Percentiles rank a stretch among this genome's conserved stretches.
Evolutionary conservation across 2,329 filamentous ascomycete species (phyloP).

Genomic region (Stylonectria norvegica): DNA sequence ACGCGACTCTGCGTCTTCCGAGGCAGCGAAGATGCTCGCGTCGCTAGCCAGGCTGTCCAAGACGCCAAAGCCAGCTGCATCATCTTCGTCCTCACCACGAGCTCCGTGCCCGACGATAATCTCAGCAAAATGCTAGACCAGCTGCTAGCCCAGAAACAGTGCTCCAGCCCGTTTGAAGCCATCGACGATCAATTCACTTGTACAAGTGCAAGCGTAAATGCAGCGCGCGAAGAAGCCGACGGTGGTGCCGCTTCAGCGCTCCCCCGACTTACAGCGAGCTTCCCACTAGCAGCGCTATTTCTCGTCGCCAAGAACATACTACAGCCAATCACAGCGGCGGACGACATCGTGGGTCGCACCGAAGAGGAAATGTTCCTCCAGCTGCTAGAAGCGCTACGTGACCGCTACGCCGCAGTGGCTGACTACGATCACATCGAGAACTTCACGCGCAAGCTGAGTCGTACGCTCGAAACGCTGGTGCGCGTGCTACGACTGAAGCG

Average conservation of each 20-base stretch:
- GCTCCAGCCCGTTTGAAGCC: background rate
- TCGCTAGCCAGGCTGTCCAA: slow-evolving; percentile 4
- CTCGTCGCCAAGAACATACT: slow-evolving; percentile 15
- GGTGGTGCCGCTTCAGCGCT: slow-evolving; percentile 8
- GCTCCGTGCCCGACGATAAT: slow-evolving; percentile 11
- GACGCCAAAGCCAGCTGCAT: slow-evolving; percentile 25
- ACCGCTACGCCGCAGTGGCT: slow-evolving; percentile 14
- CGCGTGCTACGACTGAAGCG: slow-evolving; percentile 19
- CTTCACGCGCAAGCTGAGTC: slow-evolving; percentile 18
- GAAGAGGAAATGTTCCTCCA: slow-evolving; percentile 27
- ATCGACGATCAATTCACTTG: no score
- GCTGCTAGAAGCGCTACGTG: slow-evolving; percentile 23
- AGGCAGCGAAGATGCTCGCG: slow-evolving; percentile 5
- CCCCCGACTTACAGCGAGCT: slow-evolving; percentile 18
- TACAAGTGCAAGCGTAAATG: no score
- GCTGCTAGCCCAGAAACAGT: slow-evolving; percentile 7
- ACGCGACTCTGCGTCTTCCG: slow-evolving; percentile 19
- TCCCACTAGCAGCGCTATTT: slow-evolving; percentile 23
- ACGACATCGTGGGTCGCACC: slow-evolving; percentile 7
- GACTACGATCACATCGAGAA: slow-evolving; percentile 20
- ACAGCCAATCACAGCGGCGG: slow-evolving; percentile 15
- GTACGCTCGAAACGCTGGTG: slow-evolving; percentile 14
- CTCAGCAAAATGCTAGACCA: slow-evolving; percentile 16
- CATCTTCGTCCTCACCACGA: slow-evolving; percentile 20
- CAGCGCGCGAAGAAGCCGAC: slow-evolving; percentile 5